Evolutionary conservation across 768 basidiomycete species (phyloP), one percentile per base, ranked within the genome.

Genomic region (Russula abietina): DNA sequence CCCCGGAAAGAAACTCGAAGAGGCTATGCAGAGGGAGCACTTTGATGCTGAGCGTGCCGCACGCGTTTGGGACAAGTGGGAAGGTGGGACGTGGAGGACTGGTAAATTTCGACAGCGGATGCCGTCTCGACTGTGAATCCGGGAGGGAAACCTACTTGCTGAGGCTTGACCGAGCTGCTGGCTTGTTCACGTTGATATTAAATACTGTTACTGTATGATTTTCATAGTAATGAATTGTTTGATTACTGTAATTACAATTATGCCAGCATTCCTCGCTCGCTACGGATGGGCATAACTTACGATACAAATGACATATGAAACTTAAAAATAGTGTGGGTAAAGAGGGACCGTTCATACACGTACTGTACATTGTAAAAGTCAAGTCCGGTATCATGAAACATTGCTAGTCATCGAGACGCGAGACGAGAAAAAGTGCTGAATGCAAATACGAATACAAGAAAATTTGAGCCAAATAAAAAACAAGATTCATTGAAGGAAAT

Each of bases 11-110:
- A 52, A 48, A 14, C 65, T 75, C 16, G 66, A 70, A 24, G 71
- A 71, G 41, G 70, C 70, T 28, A 64, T 61, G 60, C 61, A 28
- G 19, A 62, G 59, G 17, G 74, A 75, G 54, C 62, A 66, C 8
- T 68, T 73, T 19, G 73, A 73, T 38, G 68, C 67, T 8, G 68
- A 65, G 53, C 49, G 28, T 26, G 61, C 61, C 22, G 67, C 65
- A 28, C 49, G 51, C 19, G 43, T 62, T 3, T 68, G 67, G 67
- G 65, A 62, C 46, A 59, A 43, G 46, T 64, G 65, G 65, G 57
- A 64, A 7, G 63, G 48, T 5, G 55, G 55, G 9, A 50, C 22
- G 41, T 65, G 60, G 64, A 62, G 26, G 4, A n/a, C 38, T 14
- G 55, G 60, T 28, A 24, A 28, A 51, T 52, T 51, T 16, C 58